These are phyloP conservation scores for Voacanga thouarsii DNA, from an alignment of 257 asterid genomes.

Conservation along the genomic window DNA sequence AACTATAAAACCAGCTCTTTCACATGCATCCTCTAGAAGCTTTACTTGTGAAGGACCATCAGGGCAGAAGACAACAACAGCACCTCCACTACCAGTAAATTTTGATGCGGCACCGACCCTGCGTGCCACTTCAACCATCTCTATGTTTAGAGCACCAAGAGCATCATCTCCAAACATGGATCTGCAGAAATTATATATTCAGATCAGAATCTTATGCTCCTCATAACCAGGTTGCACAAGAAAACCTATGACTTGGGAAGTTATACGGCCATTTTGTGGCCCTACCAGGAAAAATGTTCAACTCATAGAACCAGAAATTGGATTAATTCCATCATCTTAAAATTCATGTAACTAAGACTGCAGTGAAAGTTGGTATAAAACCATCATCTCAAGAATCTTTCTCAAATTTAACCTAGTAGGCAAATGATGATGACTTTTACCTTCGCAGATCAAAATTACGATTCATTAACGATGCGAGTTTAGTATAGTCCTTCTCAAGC, in stretches of 20 bases:
- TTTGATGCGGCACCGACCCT: conserved; percentile 78
- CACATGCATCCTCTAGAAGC: conserved; percentile 65
- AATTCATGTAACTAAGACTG: neutral
- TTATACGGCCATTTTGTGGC: neutral
- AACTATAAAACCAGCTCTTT: conserved; percentile 56
- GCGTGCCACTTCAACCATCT: conserved; percentile 90
- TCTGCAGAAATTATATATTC: conserved; percentile 28
- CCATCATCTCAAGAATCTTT: neutral
- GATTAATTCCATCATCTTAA: neutral
- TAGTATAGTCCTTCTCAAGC: conserved; percentile 57
- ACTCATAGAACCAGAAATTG: neutral
- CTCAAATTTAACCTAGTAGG: neutral
- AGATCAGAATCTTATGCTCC: neutral
- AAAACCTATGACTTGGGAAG: neutral
- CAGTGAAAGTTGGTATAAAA: neutral
- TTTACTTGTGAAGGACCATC: conserved; percentile 73
- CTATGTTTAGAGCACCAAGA: conserved; percentile 80
- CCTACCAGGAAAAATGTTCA: neutral
- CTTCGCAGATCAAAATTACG: conserved; percentile 83
- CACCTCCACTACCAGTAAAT: conserved; percentile 98
- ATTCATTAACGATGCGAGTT: conserved; percentile 76
- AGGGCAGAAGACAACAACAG: conserved; percentile 80
- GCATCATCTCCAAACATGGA: conserved; percentile 84
- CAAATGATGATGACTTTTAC: conserved; percentile 25
- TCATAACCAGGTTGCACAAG: neutral